These are phyloP conservation scores for Pestalotiopsis sp. DNA, from an alignment of 2,329 filamentous ascomycete species.

Conservation along the genomic window DNA sequence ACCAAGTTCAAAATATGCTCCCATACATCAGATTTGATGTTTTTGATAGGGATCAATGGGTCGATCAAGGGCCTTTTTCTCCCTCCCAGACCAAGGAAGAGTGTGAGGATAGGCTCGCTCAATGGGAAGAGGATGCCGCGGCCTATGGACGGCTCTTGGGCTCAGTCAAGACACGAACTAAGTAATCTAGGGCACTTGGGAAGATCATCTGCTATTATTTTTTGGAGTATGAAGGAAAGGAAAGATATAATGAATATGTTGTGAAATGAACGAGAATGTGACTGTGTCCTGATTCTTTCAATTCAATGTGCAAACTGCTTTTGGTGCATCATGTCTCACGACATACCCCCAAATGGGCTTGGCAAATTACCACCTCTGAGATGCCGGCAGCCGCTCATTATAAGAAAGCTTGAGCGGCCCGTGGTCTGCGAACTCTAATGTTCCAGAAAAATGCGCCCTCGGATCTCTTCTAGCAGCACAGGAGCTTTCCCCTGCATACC, in stretches of 20 bases:
- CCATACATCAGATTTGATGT: constrained; percentile 13
- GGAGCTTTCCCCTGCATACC: too few species aligned
- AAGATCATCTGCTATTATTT: too few species aligned
- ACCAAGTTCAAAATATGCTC: neutral
- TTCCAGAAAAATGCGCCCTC: neutral
- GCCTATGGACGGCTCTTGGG: neutral
- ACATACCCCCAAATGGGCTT: too few species aligned
- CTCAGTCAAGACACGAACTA: too few species aligned
- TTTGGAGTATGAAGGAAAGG: too few species aligned
- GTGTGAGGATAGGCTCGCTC: neutral
- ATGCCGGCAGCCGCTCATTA: too few species aligned
- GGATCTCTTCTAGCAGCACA: too few species aligned
- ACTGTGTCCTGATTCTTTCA: neutral
- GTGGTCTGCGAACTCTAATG: too few species aligned
- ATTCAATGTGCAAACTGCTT: neutral
- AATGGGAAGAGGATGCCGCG: neutral
- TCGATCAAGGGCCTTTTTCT: neutral
- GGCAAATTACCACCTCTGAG: neutral
- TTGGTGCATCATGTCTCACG: neutral
- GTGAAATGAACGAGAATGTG: too few species aligned
- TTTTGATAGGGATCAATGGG: neutral
- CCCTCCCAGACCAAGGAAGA: neutral
- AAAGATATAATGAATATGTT: too few species aligned
- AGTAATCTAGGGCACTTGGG: too few species aligned
- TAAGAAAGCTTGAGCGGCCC: too few species aligned